Evolutionary conservation across 768 basidiomycete species (phyloP).

Genomic region (Floccularia luteovirens): DNA sequence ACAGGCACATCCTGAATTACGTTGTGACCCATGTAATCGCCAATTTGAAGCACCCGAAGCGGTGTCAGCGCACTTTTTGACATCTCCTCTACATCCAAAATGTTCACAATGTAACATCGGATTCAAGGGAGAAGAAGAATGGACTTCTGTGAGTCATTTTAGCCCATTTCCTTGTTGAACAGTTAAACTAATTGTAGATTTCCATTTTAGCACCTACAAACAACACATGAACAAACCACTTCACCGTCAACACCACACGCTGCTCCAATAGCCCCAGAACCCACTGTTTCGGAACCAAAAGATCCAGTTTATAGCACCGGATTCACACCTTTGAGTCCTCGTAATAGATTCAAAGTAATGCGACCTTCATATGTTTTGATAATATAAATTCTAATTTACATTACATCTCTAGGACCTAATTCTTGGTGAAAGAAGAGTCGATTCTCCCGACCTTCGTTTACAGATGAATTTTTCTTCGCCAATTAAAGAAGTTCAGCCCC

Average conservation of each 20-base stretch:
- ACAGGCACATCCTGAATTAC: slow-evolving; percentile 22
- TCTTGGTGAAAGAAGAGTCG: slow-evolving; percentile 10
- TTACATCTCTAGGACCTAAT: slow-evolving; percentile 14
- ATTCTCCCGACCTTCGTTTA: slow-evolving; percentile 22
- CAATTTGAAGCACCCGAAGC: slow-evolving; percentile 28
- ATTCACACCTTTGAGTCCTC: slow-evolving; percentile 17
- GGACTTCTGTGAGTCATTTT: neutral
- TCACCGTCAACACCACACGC: slow-evolving; percentile 6
- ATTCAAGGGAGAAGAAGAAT: slow-evolving; percentile 25
- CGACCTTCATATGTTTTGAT: neutral
- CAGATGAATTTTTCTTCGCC: slow-evolving; percentile 21
- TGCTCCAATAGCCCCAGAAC: slow-evolving; percentile 5
- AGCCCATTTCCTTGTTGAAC: neutral
- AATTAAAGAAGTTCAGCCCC: slow-evolving; percentile 22
- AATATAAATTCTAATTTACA: neutral
- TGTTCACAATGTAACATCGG: slow-evolving; percentile 34
- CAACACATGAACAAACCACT: neutral
- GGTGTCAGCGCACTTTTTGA: slow-evolving; percentile 30
- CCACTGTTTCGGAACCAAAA: slow-evolving; percentile 1
- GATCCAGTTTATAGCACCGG: slow-evolving; percentile 13
- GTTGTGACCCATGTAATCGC: slow-evolving; percentile 21
- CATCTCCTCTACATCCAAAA: slow-evolving; percentile 36
- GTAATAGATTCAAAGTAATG: slow-evolving; percentile 15
- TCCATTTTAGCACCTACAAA: slow-evolving; percentile 2
- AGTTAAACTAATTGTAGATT: neutral